Evolutionary conservation across 176 grass and related monocot species (phyloP), one percentile per base, ranked within the genome.

Genomic region (Zoysia pacifica): DNA sequence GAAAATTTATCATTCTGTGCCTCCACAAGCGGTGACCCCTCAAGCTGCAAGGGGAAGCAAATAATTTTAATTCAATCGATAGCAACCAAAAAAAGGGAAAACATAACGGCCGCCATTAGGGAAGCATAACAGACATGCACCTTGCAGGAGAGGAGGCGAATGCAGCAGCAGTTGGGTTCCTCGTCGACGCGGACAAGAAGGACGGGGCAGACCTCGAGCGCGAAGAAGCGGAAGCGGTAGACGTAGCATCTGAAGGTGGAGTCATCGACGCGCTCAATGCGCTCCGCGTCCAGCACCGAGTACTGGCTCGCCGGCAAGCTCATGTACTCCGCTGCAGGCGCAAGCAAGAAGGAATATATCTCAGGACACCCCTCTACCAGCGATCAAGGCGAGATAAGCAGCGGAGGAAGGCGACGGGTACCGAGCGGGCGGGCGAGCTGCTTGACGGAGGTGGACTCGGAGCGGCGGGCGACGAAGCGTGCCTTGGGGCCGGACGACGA

Each of bases 1-100:
- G 96, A 98, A 76, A 98, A 98, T 67, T 98, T 98, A 35, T 98
- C 96, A 62, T 94, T 98, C 52, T 98, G 95, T 10, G 95, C 95
- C 87, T 98, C 96, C 58, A 98, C 96, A 20, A 94, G 83, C 12
- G 88, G 96, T 9, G 96, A 98, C 3, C 96, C 96, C 74, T 98
- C 92, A 66, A 98, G 77, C 96, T 97, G 73, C 67, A 51, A 65
- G 48, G 62, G 11, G 48, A 86, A 47, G 54, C 9, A 60, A 50
- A 71, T 4, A 54, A 55, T 14, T 51, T 36, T 18, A 62, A 62
- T 36, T 36, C 9, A 62, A 62, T 36, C 7, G 59, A 36, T 62
- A 11, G 2, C 19, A 19, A 58, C 0, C 1, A n/a, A 56, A 61
- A 53, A 53, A 67, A 19, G 60, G 60, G 47, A 44, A 43, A 72